These are phyloP conservation scores for Saccharomyces mikatae DNA, from an alignment of 805 yeast species.

Conservation along the genomic window DNA sequence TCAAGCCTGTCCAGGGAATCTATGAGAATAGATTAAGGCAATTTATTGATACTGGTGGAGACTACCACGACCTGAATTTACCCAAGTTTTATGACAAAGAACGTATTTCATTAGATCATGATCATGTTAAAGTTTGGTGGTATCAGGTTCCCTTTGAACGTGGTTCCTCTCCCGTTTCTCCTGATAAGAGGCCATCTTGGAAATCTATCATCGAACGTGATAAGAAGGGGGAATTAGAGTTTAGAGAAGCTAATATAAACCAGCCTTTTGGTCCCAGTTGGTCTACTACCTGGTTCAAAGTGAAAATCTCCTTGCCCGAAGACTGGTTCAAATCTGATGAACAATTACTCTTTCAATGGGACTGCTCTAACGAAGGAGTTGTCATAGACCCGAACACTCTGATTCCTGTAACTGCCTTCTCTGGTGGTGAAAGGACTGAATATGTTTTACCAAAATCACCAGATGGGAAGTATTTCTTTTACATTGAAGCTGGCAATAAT, in stretches of 20 bases:
- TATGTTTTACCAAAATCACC: constrained; percentile 56
- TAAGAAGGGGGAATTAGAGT: constrained; percentile 32
- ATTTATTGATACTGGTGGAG: constrained; percentile 64
- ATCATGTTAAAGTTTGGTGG: constrained; percentile 50
- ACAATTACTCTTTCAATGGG: constrained; percentile 68
- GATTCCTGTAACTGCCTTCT: constrained; percentile 75
- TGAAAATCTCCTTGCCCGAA: constrained; percentile 56
- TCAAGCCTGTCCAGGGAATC: constrained; percentile 57
- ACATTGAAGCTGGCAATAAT: constrained; percentile 85
- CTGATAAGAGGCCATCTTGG: constrained; percentile 32
- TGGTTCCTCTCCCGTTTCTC: constrained; percentile 35
- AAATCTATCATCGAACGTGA: constrained; percentile 20
- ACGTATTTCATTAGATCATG: constrained; percentile 36
- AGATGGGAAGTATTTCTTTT: constrained; percentile 51
- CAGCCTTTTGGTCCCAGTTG: constrained; percentile 88
- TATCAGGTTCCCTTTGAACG: constrained; percentile 61
- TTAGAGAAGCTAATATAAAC: constrained; percentile 54
- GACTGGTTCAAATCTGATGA: constrained; percentile 38
- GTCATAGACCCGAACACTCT: constrained; percentile 53
- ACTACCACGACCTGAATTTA: constrained; percentile 59
- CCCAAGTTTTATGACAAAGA: constrained; percentile 71
- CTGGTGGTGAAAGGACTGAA: constrained; percentile 74
- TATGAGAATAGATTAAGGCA: constrained; percentile 52
- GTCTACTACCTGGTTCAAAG: constrained; percentile 92
- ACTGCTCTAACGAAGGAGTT: constrained; percentile 78